A percentile compares a stretch with the other conserved stretches of the same genome.
Conservation (phyloP, 129 eudicot genomes). For the Calendula officinalis region DNA sequence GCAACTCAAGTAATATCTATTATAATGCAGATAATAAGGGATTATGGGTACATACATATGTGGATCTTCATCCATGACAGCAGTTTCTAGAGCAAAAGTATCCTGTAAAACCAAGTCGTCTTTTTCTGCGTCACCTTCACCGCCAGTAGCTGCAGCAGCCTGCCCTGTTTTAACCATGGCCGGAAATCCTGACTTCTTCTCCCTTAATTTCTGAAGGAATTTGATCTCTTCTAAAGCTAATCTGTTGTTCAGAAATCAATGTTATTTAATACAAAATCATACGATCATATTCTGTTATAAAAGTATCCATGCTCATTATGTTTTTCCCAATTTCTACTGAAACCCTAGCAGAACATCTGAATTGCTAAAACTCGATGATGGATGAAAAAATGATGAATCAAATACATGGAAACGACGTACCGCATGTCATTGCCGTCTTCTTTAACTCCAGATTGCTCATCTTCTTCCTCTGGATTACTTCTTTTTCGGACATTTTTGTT, state of each 20-base stretch:
- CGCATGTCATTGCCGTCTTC: conserved; percentile 64
- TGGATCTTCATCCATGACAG: conserved; percentile 98
- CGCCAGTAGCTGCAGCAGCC: conserved; percentile 28
- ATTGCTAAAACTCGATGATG: conserved; percentile 8
- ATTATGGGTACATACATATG: conserved; percentile 61
- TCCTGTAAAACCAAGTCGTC: conserved; percentile 99
- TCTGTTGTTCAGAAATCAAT: conserved; percentile 32
- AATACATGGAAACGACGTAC: conserved; percentile 24
- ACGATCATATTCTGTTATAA: not conserved
- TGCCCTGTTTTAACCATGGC: conserved; percentile 45
- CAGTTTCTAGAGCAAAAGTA: conserved; percentile 98
- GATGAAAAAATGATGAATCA: not conserved
- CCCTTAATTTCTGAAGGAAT: conserved; percentile 85
- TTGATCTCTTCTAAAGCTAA: conserved; percentile 87
- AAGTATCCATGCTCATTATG: too few species aligned
- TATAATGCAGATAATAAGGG: too few species aligned
- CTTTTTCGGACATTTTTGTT: conserved; percentile 72
- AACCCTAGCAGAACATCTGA: conserved; percentile 27
- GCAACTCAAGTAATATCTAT: not conserved
- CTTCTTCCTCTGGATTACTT: conserved; percentile 42
- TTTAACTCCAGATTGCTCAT: conserved; percentile 22
- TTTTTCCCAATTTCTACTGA: not conserved
- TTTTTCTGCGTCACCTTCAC: conserved; percentile 75
- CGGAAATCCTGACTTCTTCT: conserved; percentile 79
- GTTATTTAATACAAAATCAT: not conserved